phyloP scores from a whole-genome alignment of 768 basidiomycete genomes.

The Dictyophora rubrovolvata region DNA sequence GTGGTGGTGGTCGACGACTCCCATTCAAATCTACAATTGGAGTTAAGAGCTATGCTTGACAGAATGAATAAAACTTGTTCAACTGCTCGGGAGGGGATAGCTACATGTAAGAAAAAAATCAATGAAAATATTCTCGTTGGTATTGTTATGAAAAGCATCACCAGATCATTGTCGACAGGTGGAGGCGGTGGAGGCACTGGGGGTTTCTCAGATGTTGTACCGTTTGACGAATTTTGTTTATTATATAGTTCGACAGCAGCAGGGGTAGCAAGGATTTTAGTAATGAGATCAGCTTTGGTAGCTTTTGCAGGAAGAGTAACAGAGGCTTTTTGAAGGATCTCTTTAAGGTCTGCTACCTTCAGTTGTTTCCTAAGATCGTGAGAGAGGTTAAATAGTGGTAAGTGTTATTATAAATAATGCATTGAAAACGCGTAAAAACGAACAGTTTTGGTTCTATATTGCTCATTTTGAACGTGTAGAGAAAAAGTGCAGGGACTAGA shows the following conservation, averaged over 20 bases:
- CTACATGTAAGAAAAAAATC: conserved; percentile 10
- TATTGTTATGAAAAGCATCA: conserved; percentile 10
- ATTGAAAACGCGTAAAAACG: conserved; percentile 11
- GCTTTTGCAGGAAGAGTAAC: conserved; percentile 42
- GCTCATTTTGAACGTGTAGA: not conserved
- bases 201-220: conserved; percentile 16
- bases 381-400: not conserved
- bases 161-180: conserved; percentile 20
- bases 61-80: conserved; percentile 6
- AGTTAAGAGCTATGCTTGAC: not conserved
- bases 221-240: conserved; percentile 20
- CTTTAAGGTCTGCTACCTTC: conserved; percentile 62
- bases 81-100: conserved; percentile 25
- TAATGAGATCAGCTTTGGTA: conserved; percentile 59
- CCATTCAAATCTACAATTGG: conserved; percentile 33
- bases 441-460: conserved; percentile 33
- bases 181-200: conserved; percentile 7
- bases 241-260: conserved; percentile 43
- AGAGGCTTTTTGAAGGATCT: conserved; percentile 45
- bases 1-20: conserved; percentile 25
- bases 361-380: conserved; percentile 37
- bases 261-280: conserved; percentile 45
- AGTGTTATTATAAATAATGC: not conserved
- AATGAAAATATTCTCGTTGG: not conserved
- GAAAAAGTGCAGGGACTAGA: not conserved